Conservation (phyloP, 331 rosid genomes). For the Rosa hybrid region DNA sequence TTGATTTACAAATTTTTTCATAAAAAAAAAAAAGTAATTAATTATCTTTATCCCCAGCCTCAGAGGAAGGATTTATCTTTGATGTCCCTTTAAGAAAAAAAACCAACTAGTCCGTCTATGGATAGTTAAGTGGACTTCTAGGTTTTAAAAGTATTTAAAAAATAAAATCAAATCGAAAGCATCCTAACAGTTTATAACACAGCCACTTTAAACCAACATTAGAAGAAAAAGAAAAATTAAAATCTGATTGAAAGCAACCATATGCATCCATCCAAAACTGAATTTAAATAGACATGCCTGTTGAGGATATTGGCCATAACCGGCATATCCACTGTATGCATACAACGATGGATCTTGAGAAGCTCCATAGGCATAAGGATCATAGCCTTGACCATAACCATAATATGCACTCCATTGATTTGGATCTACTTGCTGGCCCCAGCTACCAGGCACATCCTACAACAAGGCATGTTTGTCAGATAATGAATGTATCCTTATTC, state of each 20-base stretch:
- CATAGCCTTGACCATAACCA: slow-evolving; percentile 93
- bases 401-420: slow-evolving; percentile 84
- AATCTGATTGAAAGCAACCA: not conserved
- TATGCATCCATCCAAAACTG: not conserved
- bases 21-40: too few relatives aligned
- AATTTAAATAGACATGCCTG: slow-evolving; percentile 48
- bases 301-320: slow-evolving; percentile 87
- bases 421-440: slow-evolving; percentile 85
- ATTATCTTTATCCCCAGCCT: too few relatives aligned
- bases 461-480: slow-evolving; percentile 18
- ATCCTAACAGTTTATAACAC: not conserved
- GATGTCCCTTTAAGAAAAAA: not conserved
- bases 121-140: not conserved
- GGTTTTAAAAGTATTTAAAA: not conserved
- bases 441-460: slow-evolving; percentile 69
- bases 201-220: not conserved
- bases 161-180: not conserved
- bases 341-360: slow-evolving; percentile 81
- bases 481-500: not conserved
- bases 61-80: too few relatives aligned
- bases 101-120: too few relatives aligned
- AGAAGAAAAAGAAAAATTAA: not conserved
- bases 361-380: slow-evolving; percentile 78
- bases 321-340: slow-evolving; percentile 75
- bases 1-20: too few relatives aligned